Base-by-base conservation (phyloP, 139 green algal genomes). In the Volvox africanus region DNA sequence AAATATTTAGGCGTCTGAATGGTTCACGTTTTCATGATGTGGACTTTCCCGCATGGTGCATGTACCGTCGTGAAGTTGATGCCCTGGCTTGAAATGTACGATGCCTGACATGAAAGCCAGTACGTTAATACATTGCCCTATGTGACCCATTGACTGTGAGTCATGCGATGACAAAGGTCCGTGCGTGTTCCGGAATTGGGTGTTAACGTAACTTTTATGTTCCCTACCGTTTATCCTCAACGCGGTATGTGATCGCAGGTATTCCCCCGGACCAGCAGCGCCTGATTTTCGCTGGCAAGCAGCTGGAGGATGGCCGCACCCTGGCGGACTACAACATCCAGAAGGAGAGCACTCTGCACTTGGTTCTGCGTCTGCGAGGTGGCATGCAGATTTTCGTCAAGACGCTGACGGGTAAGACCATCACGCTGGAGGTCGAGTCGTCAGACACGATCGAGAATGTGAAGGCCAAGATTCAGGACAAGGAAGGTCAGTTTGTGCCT, bases 321-420 rank as follows among this genome's bases (percentile, higher is more conserved):
- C 95, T 99, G 83, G 97, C 98, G 16, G 98, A 99, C 94, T 99
- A 99, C 97, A 99, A 99, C 95, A 99, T 99, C 89, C 97, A 99
- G 95, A 99, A 99, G 95, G 97, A 97, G 93, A 94, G 86, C 22
- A 97, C 95, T 0, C 93, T 97, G 28, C 95, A 97, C 85, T 92
- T 97, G 92, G 95, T 97, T 90, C 94, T 97, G 37, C 94, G 95
- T 37, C 94, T 97, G 69, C 94, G 94, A 26, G 94, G 94, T 89
- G 94, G 62, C 83, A 88, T 80, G 83, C 83, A 88, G 67, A 88
- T 80, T 28, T 80, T 94, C 67, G 94, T 97, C 16, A 97, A 97
- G 94, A 99, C 97, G 35, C 95, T 99, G 5, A 99, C 97, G 21
- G 97, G 97, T 65, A 99, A 98, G 97, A 99, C 97, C 71, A 99